Evolutionary conservation across 345 rosid species (phyloP).

Genomic region (Durio zibethinus): DNA sequence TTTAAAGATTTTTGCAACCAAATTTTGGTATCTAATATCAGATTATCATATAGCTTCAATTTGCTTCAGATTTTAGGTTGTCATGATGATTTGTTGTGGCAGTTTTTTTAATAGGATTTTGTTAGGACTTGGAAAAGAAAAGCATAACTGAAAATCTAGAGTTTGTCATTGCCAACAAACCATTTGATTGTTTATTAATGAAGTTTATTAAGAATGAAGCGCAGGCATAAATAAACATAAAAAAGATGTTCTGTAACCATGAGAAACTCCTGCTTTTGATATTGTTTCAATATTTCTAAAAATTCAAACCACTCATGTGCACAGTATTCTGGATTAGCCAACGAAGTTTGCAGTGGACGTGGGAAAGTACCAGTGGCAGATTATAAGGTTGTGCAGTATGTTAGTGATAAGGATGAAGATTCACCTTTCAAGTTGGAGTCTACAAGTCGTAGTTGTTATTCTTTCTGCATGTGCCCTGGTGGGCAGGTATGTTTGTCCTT

Average conservation of each 20-base stretch:
- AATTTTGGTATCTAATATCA: neutral
- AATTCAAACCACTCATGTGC: conserved; percentile 6
- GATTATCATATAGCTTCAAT: neutral
- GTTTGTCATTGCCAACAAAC: neutral
- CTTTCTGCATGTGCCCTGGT: conserved; percentile 99
- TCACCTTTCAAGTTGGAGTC: conserved; percentile 22
- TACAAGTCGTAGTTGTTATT: conserved; percentile 71
- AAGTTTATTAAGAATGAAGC: neutral
- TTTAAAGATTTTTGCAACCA: neutral
- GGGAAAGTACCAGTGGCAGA: conserved; percentile 97
- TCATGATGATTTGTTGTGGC: neutral
- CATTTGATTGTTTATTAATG: conserved; percentile 1
- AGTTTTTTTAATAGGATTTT: neutral
- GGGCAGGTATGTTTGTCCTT: conserved; percentile 64
- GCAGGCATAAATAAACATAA: neutral
- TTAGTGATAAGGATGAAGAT: conserved; percentile 35
- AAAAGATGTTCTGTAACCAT: neutral
- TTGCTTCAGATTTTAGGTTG: neutral
- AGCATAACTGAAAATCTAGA: neutral
- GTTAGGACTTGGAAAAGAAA: neutral
- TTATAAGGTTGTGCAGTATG: conserved; percentile 75
- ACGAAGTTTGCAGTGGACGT: conserved; percentile 66
- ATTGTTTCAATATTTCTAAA: neutral
- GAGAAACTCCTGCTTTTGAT: neutral
- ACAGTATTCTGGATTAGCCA: conserved; percentile 74